phyloP scores from a whole-genome alignment of 2,329 filamentous ascomycete genomes.

The Neoascochyta sp. region DNA sequence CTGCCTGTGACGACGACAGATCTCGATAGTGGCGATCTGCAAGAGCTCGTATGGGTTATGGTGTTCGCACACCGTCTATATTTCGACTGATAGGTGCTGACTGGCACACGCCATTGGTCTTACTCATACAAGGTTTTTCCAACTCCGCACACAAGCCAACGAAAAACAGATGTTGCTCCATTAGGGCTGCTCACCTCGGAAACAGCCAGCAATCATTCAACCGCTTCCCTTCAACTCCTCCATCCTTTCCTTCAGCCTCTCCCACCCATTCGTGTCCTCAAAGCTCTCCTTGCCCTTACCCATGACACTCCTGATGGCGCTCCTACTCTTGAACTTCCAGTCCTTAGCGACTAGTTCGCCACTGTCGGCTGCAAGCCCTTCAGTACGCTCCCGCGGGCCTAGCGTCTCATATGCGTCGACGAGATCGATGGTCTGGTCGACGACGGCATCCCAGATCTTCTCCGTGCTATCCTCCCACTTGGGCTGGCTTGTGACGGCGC shows the following conservation, averaged over 20 bases:
- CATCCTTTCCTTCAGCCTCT: conserved; percentile 51
- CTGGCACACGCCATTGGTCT: too few relatives aligned
- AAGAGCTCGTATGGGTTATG: too few relatives aligned
- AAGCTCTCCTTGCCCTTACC: conserved; percentile 76
- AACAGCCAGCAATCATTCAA: too few relatives aligned
- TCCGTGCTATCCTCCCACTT: conserved; percentile 56
- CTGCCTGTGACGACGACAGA: too few relatives aligned
- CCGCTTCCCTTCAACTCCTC: conserved; percentile 42
- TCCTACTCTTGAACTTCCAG: conserved; percentile 88
- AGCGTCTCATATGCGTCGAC: conserved; percentile 81
- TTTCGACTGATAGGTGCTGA: too few relatives aligned
- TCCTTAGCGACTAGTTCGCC: conserved; percentile 66
- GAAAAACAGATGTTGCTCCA: too few relatives aligned
- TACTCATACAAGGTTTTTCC: too few relatives aligned
- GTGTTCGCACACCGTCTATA: too few relatives aligned
- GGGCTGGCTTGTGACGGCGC: conserved; percentile 60
- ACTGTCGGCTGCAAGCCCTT: conserved; percentile 48
- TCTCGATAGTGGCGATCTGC: too few relatives aligned
- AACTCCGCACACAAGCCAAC: too few relatives aligned
- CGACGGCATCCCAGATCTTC: conserved; percentile 67
- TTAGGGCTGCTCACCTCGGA: too few relatives aligned
- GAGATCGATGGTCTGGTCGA: conserved; percentile 74
- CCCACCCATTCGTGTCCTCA: conserved; percentile 73
- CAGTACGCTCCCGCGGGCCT: conserved; percentile 47
- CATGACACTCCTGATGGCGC: conserved; percentile 77